These are phyloP conservation scores for Aspergillus sp. DNA, from an alignment of 2,329 filamentous ascomycete genomes.

Conservation along the genomic window DNA sequence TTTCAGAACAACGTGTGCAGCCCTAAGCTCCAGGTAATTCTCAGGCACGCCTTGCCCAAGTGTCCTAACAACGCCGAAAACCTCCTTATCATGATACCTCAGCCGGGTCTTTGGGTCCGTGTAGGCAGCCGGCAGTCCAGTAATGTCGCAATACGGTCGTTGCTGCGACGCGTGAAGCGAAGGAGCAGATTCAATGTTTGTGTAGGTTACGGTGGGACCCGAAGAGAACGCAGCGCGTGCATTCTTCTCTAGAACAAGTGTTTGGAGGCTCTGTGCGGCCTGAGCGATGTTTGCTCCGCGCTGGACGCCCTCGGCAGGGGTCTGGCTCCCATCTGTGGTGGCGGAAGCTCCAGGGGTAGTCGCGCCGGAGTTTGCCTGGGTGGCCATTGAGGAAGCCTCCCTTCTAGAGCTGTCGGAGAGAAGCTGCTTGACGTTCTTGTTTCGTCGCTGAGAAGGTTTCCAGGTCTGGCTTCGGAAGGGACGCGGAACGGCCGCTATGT, in stretches of 20 bases:
- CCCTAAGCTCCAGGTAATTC: constrained; percentile 83
- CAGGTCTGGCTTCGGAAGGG: constrained; percentile 87
- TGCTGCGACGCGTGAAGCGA: constrained; percentile 74
- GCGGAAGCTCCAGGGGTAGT: constrained; percentile 60
- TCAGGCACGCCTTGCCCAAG: constrained; percentile 82
- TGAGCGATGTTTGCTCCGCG: constrained; percentile 73
- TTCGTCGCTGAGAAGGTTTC: constrained; percentile 91
- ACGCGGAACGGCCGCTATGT: constrained; percentile 83
- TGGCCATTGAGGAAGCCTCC: constrained; percentile 85
- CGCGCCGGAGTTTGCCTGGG: constrained; percentile 76
- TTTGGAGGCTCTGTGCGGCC: constrained; percentile 80
- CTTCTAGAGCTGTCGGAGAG: constrained; percentile 83
- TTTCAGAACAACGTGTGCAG: constrained; percentile 90
- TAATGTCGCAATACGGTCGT: constrained; percentile 93
- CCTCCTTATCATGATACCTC: constrained; percentile 88
- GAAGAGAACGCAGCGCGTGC: constrained; percentile 45
- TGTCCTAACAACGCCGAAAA: constrained; percentile 79
- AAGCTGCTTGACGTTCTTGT: constrained; percentile 98
- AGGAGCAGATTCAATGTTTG: constrained; percentile 93
- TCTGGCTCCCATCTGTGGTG: constrained; percentile 43
- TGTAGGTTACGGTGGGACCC: constrained; percentile 81
- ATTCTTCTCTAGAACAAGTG: constrained; percentile 84
- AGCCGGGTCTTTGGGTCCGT: constrained; percentile 92
- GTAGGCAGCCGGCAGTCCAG: constrained; percentile 86
- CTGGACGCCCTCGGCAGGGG: constrained; percentile 46